These are phyloP conservation scores for Penicillium pulvis DNA, from an alignment of 495 filamentous ascomycete species.

Conservation along the genomic window DNA sequence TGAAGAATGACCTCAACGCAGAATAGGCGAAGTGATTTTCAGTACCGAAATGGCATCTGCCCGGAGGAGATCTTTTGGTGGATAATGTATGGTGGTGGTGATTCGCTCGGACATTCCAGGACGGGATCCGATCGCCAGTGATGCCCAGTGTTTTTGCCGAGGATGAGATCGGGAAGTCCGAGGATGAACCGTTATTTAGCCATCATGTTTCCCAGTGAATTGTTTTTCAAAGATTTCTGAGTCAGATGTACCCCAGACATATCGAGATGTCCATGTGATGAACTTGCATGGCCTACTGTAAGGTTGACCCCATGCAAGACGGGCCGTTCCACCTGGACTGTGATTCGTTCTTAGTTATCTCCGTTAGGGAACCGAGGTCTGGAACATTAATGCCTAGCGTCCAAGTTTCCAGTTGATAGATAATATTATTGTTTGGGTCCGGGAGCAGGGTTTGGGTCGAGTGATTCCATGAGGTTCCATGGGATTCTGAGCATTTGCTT, in stretches of 20 bases:
- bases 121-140: background rate
- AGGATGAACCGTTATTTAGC: background rate
- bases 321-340: background rate
- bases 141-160: background rate
- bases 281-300: no score
- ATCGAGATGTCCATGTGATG: no score
- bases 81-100: background rate
- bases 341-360: constrained; percentile 1
- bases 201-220: background rate
- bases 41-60: background rate
- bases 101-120: constrained; percentile 20
- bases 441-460: constrained; percentile 3
- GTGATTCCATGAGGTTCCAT: constrained; percentile 4
- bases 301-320: background rate
- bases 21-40: background rate
- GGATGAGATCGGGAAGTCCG: background rate
- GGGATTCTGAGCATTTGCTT: background rate
- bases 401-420: constrained; percentile 2
- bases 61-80: background rate
- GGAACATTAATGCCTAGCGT: background rate
- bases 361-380: background rate
- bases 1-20: background rate
- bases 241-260: background rate
- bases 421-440: background rate
- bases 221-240: background rate